Percentiles rank a stretch among this genome's conserved stretches.
phyloP scores from a whole-genome alignment of 2,329 filamentous ascomycete species.

The Pyrenochaeta sp. region DNA sequence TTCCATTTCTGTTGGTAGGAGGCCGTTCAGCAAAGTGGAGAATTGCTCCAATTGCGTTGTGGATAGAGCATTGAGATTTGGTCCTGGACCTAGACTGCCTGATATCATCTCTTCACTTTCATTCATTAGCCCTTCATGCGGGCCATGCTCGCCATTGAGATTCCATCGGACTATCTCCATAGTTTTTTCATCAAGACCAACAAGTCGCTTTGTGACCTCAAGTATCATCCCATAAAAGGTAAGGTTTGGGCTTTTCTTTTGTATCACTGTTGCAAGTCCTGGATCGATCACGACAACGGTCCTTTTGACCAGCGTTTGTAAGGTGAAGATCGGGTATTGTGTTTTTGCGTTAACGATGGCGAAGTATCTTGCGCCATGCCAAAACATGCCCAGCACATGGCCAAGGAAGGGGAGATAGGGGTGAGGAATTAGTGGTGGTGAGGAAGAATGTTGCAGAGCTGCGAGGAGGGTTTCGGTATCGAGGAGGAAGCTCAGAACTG shows the following conservation, averaged over 20 bases:
- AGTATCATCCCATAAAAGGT: background rate
- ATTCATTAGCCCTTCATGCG: background rate
- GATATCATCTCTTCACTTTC: background rate
- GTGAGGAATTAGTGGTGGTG: background rate
- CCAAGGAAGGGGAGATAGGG: background rate
- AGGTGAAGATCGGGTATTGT: background rate
- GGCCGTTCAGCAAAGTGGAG: background rate
- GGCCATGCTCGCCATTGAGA: background rate
- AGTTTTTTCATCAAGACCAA: background rate
- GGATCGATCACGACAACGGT: background rate
- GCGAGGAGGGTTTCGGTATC: background rate
- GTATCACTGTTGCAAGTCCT: background rate
- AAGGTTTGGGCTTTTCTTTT: background rate
- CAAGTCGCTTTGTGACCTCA: background rate
- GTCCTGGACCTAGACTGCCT: background rate
- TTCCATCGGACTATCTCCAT: background rate
- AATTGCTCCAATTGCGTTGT: background rate
- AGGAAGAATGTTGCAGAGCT: background rate
- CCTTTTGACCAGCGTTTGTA: background rate
- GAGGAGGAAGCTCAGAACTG: background rate
- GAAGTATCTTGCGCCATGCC: background rate
- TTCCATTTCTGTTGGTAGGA: background rate
- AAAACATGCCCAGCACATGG: background rate
- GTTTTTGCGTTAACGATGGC: background rate
- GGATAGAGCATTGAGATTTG: background rate